Conservation (phyloP, 306 rosid species). For the Cicer chorassanicum region DNA sequence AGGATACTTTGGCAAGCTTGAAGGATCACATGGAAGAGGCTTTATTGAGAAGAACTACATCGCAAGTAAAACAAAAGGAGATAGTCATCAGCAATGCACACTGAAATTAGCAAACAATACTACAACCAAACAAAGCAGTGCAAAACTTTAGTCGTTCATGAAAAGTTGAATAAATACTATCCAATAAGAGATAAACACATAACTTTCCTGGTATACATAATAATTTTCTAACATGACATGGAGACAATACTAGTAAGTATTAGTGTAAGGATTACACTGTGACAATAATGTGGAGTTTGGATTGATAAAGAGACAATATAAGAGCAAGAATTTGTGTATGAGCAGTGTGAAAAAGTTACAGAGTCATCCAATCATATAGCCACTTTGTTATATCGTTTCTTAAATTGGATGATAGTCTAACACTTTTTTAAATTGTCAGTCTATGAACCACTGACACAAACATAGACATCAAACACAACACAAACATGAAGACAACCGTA, state of each 20-base stretch:
- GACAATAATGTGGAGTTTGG: too few relatives aligned
- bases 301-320: neutral
- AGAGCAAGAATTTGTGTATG: slow-evolving; percentile 1
- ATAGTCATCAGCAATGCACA: slow-evolving; percentile 34
- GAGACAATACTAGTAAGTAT: slow-evolving; percentile 14
- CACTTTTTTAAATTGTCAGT: neutral
- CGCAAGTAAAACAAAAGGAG: slow-evolving; percentile 38
- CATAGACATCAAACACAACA: too few relatives aligned
- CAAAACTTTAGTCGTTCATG: slow-evolving; percentile 22
- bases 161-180: slow-evolving; percentile 15
- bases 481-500: too few relatives aligned
- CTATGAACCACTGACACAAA: too few relatives aligned
- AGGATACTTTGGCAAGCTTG: slow-evolving; percentile 95
- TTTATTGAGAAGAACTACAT: slow-evolving; percentile 81
- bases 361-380: neutral
- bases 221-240: neutral
- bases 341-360: neutral
- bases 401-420: neutral
- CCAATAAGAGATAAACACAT: slow-evolving; percentile 18
- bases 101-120: slow-evolving; percentile 29
- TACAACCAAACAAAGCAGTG: slow-evolving; percentile 8
- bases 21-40: slow-evolving; percentile 97
- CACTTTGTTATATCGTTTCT: neutral
- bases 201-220: neutral
- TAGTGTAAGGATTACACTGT: too few relatives aligned